Base-by-base conservation (phyloP, 305 asterid genomes). In the Fraxinus latifolia region DNA sequence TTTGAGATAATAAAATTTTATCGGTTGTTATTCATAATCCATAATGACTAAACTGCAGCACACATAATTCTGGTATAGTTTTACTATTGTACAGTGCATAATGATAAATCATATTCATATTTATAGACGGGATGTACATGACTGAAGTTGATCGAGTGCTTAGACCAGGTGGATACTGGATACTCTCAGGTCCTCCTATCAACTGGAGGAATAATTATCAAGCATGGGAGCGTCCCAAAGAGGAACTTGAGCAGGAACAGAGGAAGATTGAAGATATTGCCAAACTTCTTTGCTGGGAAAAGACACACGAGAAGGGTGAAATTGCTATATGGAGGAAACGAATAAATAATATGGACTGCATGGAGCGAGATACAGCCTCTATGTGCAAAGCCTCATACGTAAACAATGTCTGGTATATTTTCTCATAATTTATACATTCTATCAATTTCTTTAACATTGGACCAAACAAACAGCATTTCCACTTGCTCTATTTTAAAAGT, bases 161-260 rank as follows among this genome's bases (percentile, higher is more conserved):
- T 37, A 82, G 89, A 84, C 91, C 91, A 1, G 91, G 91, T 72
- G 91, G 91, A 14, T 88, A 88, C 82, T 88, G 91, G 91, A 74
- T 88, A 77, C 89, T 88, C 55, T 88, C 91, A 0, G 91, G 91
- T 76, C 91, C 91, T 84, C 91, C 91, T 1, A 86, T 88, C 42
- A 84, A 84, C 81, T 88, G 91, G 91, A 39, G 86, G 75, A 79
- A 65, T 29, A 82, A 74, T 74, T 81, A 82, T 79, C 74, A 85
- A 81, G 85, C 86, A n/a, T 88, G 91, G 91, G 47, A 84, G 65
- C 87, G 87, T 29, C 81, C 88, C 7, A 82, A 82, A 74, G 89
- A 86, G 70, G 89, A 88, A 12, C 84, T 88, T 47, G 83, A 84
- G 31, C 86, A 84, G 55, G 90, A 89, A 77, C 91, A 89, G 81